A percentile compares a stretch with the other conserved stretches of the same genome.
These are phyloP conservation scores for Diaporthe vaccinii DNA, from an alignment of 2,329 filamentous ascomycete genomes.

Conservation along the genomic window DNA sequence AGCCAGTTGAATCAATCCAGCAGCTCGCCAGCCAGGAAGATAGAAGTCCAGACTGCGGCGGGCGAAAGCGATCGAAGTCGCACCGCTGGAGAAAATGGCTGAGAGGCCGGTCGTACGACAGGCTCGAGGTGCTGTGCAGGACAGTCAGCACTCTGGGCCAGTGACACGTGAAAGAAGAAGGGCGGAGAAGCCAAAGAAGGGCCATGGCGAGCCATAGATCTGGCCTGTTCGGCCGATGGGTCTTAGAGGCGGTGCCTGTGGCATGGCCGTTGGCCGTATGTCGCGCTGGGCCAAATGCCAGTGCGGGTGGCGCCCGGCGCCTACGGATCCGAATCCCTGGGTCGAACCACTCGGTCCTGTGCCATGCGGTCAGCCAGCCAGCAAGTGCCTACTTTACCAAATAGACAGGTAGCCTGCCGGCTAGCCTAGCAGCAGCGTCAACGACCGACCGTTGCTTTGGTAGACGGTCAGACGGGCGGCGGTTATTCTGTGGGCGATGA, in stretches of 20 bases:
- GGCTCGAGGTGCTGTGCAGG: conserved; percentile 1
- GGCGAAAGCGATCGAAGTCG: background rate
- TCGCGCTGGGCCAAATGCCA: conserved; percentile 11
- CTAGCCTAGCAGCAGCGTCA: conserved; percentile 6
- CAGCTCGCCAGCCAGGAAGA: background rate
- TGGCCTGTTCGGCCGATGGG: conserved; percentile 8
- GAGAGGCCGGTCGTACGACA: conserved; percentile 25
- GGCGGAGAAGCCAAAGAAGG: conserved; percentile 11
- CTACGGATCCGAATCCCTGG: conserved; percentile 28
- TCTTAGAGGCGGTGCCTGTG: background rate
- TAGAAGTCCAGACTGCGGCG: background rate
- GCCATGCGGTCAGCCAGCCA: background rate
- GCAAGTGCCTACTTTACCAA: background rate
- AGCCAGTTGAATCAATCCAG: background rate
- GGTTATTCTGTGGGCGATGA: background rate
- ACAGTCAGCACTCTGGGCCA: conserved; percentile 5
- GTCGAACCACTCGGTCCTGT: conserved; percentile 7
- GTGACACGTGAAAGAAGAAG: background rate
- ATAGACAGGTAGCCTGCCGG: conserved; percentile 2
- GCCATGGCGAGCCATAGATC: background rate
- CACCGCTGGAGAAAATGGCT: conserved; percentile 15
- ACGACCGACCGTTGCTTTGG: background rate
- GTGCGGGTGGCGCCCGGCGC: conserved; percentile 22
- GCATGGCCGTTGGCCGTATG: conserved; percentile 13
- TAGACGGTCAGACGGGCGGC: conserved; percentile 18